phyloP scores from a whole-genome alignment of 2,329 filamentous ascomycete species.

The Trematosphaeria pertusa region DNA sequence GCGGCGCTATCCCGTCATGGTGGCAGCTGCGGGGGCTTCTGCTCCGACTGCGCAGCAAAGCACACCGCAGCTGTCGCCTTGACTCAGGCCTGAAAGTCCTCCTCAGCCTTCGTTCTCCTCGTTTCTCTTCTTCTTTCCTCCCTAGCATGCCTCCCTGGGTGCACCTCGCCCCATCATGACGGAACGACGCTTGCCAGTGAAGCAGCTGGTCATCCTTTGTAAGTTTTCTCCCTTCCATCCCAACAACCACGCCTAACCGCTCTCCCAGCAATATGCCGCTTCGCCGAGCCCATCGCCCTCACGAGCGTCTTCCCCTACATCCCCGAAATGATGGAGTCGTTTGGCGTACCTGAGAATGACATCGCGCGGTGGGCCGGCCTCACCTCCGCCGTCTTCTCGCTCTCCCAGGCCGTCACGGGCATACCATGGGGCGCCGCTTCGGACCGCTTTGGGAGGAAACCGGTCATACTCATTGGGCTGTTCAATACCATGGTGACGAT shows the following conservation, averaged over 20 bases:
- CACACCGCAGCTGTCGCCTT: not conserved
- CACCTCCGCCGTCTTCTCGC: constrained; percentile 82
- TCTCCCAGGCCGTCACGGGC: constrained; percentile 79
- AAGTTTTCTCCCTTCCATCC: constrained; percentile 6
- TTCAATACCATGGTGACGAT: constrained; percentile 81
- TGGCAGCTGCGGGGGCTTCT: not conserved
- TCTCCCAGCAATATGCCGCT: constrained; percentile 79
- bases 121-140: not conserved
- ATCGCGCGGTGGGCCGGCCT: constrained; percentile 77
- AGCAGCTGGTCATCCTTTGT: constrained; percentile 51
- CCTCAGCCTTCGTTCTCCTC: not conserved
- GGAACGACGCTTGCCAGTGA: constrained; percentile 47
- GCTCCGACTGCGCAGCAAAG: not conserved
- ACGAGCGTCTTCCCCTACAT: constrained; percentile 95
- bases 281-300: constrained; percentile 90
- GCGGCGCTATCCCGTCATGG: constrained; percentile 1
- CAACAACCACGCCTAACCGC: constrained; percentile 11
- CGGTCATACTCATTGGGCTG: constrained; percentile 77
- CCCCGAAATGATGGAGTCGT: constrained; percentile 62
- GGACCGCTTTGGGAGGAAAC: constrained; percentile 83
- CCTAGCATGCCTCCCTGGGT: constrained; percentile 18
- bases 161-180: constrained; percentile 36
- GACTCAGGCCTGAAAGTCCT: not conserved
- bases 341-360: constrained; percentile 48
- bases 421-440: constrained; percentile 89